Percentiles rank a stretch among this genome's conserved stretches.
These are phyloP conservation scores for Sordaria brevicollis DNA, from an alignment of 495 filamentous ascomycete genomes.

Conservation along the genomic window DNA sequence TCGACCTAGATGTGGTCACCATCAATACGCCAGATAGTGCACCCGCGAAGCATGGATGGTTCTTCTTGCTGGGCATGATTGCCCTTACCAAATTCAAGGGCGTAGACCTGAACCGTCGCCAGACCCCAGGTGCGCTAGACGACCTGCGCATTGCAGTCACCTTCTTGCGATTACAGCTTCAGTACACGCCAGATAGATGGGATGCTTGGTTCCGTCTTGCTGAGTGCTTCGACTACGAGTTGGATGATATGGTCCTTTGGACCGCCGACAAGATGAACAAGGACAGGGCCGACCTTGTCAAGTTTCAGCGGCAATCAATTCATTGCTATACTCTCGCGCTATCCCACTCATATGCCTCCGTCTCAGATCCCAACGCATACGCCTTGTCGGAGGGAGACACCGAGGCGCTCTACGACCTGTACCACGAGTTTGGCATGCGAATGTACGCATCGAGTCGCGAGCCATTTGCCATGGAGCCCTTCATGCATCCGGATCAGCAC, in stretches of 20 bases:
- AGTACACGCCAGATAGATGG: slow-evolving; percentile 78
- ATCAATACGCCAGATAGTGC: slow-evolving; percentile 38
- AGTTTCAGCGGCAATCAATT: slow-evolving; percentile 71
- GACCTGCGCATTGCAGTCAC: slow-evolving; percentile 76
- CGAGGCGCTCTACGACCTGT: slow-evolving; percentile 69
- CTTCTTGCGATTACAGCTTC: slow-evolving; percentile 76
- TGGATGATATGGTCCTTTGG: slow-evolving; percentile 91
- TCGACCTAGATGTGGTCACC: slow-evolving; percentile 46
- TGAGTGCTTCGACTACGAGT: slow-evolving; percentile 80
- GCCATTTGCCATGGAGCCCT: slow-evolving; percentile 83
- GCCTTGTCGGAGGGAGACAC: slow-evolving; percentile 44
- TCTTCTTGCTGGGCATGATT: slow-evolving; percentile 81
- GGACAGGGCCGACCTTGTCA: slow-evolving; percentile 60
- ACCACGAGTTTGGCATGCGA: slow-evolving; percentile 79
- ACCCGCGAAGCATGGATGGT: slow-evolving; percentile 81
- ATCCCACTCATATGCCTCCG: slow-evolving; percentile 54
- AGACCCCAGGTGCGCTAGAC: slow-evolving; percentile 65
- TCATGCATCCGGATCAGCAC: slow-evolving; percentile 61
- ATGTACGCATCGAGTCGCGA: slow-evolving; percentile 85
- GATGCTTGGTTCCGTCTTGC: slow-evolving; percentile 93
- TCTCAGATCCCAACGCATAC: slow-evolving; percentile 37
- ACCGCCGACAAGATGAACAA: slow-evolving; percentile 94
- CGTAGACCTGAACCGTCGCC: slow-evolving; percentile 57
- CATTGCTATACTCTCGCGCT: slow-evolving; percentile 90
- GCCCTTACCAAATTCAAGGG: slow-evolving; percentile 79